These are phyloP conservation scores for Raphanus raphanistrum DNA, from an alignment of 345 rosid genomes.

Conservation along the genomic window DNA sequence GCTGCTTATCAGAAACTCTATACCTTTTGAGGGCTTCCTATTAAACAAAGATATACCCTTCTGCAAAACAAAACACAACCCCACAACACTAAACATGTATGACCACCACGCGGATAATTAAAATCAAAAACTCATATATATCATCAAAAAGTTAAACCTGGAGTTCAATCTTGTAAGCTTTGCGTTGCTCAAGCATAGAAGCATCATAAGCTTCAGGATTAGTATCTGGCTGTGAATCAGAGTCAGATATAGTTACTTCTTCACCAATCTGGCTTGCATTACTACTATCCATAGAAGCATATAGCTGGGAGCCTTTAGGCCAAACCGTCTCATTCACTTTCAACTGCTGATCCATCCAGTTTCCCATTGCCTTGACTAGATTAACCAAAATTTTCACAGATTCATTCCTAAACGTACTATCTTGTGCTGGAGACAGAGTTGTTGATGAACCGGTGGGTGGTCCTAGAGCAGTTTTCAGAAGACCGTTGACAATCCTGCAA, in stretches of 20 bases:
- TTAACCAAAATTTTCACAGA: conserved; percentile 93
- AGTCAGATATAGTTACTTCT: conserved; percentile 65
- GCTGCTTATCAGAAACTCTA: conserved; percentile 73
- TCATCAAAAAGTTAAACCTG: conserved; percentile 47
- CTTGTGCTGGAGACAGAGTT: conserved; percentile 79
- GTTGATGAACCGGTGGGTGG: conserved; percentile 92
- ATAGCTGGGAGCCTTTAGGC: conserved; percentile 57
- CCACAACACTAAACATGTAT: too few relatives aligned
- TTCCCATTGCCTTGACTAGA: conserved; percentile 77
- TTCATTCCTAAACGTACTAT: conserved; percentile 79
- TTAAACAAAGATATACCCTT: conserved; percentile 83
- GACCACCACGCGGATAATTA: too few relatives aligned
- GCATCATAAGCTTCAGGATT: conserved; percentile 77
- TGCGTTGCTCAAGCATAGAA: conserved; percentile 84
- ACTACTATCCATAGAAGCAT: conserved; percentile 54
- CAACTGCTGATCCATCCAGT: conserved; percentile 93
- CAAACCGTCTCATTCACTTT: conserved; percentile 61
- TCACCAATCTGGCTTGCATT: conserved; percentile 52
- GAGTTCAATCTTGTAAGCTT: conserved; percentile 86
- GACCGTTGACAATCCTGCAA: conserved; percentile 99
- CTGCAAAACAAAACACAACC: conserved; percentile 48
- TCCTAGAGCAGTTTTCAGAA: conserved; percentile 93
- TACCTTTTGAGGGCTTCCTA: conserved; percentile 88
- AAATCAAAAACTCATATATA: background rate
- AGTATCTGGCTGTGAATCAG: conserved; percentile 67